Conservation (phyloP, 164 flowering plant genomes). For the Magnolia officinalis region DNA sequence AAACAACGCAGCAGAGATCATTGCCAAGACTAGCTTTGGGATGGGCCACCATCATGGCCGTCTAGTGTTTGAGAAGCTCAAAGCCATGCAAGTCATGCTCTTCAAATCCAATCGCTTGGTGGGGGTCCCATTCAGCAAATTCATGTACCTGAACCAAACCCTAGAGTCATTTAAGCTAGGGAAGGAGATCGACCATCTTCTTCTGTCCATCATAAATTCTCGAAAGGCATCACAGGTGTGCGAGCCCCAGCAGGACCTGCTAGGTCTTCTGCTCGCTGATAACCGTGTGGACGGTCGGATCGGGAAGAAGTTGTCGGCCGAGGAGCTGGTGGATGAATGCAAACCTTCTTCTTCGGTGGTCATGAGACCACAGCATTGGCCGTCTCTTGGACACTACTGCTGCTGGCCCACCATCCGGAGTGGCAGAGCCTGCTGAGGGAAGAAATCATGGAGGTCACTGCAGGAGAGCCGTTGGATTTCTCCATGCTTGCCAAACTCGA, state of each 20-base stretch:
- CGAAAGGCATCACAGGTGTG: slow-evolving; percentile 18
- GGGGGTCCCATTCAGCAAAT: slow-evolving; percentile 73
- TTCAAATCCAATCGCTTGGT: slow-evolving; percentile 58
- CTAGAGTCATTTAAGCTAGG: slow-evolving; percentile 52
- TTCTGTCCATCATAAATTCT: slow-evolving; percentile 40
- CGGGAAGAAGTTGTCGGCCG: slow-evolving; percentile 26
- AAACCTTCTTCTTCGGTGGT: slow-evolving; percentile 93
- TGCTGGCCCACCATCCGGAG: slow-evolving; percentile 3
- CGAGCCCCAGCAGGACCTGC: slow-evolving; percentile 35
- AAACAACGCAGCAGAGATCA: slow-evolving; percentile 60
- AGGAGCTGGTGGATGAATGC: slow-evolving; percentile 85
- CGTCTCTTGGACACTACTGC: slow-evolving; percentile 26
- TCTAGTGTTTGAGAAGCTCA: slow-evolving; percentile 51
- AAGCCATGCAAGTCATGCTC: slow-evolving; percentile 55
- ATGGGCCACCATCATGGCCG: slow-evolving; percentile 36
- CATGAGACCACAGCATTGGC: slow-evolving; percentile 85
- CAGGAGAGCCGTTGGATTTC: slow-evolving; percentile 12
- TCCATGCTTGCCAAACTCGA: slow-evolving; percentile 46
- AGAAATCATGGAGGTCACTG: slow-evolving; percentile 8
- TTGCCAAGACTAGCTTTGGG: slow-evolving; percentile 77
- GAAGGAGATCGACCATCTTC: slow-evolving; percentile 62
- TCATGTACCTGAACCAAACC: slow-evolving; percentile 38
- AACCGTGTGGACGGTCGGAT: slow-evolving; percentile 8
- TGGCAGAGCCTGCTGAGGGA: slow-evolving; percentile 3
- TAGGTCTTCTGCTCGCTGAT: slow-evolving; percentile 53